Conservation (phyloP, 352 stramenopile species). For the Globisporangium carolinianum region DNA sequence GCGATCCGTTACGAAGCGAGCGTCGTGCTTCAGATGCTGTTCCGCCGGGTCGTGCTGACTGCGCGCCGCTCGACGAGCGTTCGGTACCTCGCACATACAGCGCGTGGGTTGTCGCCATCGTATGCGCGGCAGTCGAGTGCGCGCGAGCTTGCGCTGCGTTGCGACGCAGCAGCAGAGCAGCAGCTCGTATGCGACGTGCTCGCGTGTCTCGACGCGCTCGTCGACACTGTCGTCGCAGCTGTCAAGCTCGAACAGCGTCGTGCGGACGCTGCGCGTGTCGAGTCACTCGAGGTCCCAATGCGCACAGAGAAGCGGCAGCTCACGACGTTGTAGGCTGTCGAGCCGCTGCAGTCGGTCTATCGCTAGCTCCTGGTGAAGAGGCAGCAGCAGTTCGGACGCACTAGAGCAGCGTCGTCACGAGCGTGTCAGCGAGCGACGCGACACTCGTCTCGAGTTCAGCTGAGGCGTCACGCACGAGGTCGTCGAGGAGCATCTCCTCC, state of each 20-base stretch:
- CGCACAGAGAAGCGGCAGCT: constrained; percentile 25
- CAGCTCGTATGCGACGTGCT: constrained; percentile 21
- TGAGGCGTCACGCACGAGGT: constrained; percentile 22
- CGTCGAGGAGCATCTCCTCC: constrained; percentile 26
- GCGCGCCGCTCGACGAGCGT: constrained; percentile 4
- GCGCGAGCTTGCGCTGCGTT: not conserved
- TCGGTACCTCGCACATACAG: not conserved
- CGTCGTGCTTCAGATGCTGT: constrained; percentile 29
- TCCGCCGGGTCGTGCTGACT: constrained; percentile 12
- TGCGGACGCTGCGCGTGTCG: too few species aligned
- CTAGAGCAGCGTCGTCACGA: constrained; percentile 20
- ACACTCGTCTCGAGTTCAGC: constrained; percentile 25
- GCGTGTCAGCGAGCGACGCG: constrained; percentile 18
- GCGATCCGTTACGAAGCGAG: constrained; percentile 25
- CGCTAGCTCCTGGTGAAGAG: too few species aligned
- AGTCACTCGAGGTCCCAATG: constrained; percentile 15
- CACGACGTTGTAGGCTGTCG: not conserved
- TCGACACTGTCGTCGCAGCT: constrained; percentile 20
- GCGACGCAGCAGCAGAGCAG: constrained; percentile 18
- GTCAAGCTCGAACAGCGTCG: constrained; percentile 13
- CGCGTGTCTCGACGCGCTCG: constrained; percentile 22
- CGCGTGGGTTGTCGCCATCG: not conserved
- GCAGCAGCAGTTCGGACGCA: not conserved
- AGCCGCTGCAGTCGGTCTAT: constrained; percentile 5
- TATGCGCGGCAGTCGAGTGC: constrained; percentile 5